Conservation (phyloP, 2,329 filamentous ascomycete species). For the Phialocephala subalpina region DNA sequence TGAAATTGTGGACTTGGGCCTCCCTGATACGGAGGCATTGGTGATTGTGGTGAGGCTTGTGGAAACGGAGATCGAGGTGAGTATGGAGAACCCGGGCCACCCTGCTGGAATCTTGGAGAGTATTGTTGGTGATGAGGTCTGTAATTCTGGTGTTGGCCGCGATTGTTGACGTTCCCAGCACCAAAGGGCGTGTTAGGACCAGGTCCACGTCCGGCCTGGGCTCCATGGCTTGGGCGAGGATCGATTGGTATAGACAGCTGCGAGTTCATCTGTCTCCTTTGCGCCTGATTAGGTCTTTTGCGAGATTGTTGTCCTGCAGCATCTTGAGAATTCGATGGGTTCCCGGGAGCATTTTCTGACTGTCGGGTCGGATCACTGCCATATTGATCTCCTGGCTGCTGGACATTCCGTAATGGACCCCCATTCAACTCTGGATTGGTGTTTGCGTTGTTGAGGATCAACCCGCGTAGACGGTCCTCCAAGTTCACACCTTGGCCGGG, state of each 20-base stretch:
- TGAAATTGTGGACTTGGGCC: constrained; percentile 27
- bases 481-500: constrained; percentile 43
- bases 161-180: constrained; percentile 8
- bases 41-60: constrained; percentile 44
- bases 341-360: background rate
- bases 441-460: constrained; percentile 64
- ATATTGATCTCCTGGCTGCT: background rate
- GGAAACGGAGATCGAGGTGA: constrained; percentile 25
- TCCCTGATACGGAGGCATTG: constrained; percentile 35
- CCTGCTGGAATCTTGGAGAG: constrained; percentile 32
- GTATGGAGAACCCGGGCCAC: constrained; percentile 31
- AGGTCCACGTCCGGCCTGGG: constrained; percentile 38
- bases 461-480: constrained; percentile 64
- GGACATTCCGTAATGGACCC: constrained; percentile 20
- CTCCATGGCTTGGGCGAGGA: constrained; percentile 46
- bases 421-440: constrained; percentile 23
- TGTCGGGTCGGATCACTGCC: background rate
- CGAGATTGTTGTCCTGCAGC: constrained; percentile 18
- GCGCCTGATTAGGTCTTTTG: constrained; percentile 68
- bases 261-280: constrained; percentile 68
- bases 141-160: constrained; percentile 35
- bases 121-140: constrained; percentile 27
- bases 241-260: constrained; percentile 65
- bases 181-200: constrained; percentile 9
- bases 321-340: constrained; percentile 32